Evolutionary conservation across 148 eudicot genomes (phyloP).

Genomic region (Cornus florida): DNA sequence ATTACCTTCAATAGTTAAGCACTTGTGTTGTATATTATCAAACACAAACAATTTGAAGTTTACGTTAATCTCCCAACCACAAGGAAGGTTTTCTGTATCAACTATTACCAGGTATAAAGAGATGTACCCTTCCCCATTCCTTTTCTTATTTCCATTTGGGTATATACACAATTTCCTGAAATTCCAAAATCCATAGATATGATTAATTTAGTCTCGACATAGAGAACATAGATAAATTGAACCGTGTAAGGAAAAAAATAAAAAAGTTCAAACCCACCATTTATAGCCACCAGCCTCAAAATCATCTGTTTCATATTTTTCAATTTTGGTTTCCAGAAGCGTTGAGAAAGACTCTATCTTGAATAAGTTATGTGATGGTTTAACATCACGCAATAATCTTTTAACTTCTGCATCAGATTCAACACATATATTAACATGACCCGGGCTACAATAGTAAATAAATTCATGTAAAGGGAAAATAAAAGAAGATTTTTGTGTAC

Average conservation of each 20-base stretch:
- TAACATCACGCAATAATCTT: neutral
- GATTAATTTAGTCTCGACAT: neutral
- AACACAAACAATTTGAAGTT: too few species aligned
- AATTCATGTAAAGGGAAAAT: too few species aligned
- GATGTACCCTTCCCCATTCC: too few species aligned
- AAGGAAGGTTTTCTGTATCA: too few species aligned
- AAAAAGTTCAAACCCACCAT: neutral
- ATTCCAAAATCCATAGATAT: neutral
- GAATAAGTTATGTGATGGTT: neutral
- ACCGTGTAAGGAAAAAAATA: neutral
- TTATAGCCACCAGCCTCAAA: neutral
- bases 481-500: too few species aligned
- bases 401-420: neutral
- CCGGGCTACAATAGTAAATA: too few species aligned
- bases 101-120: too few species aligned
- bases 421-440: too few species aligned
- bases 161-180: too few species aligned
- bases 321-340: neutral
- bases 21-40: constrained; percentile 9
- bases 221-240: neutral
- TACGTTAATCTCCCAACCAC: too few species aligned
- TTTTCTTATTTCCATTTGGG: too few species aligned
- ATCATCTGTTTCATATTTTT: neutral
- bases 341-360: neutral
- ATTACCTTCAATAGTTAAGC: constrained; percentile 3